A percentile compares a stretch with the other conserved stretches of the same genome.
Evolutionary conservation across 331 rosid species (phyloP).

Genomic region (Dryas integrifolia): DNA sequence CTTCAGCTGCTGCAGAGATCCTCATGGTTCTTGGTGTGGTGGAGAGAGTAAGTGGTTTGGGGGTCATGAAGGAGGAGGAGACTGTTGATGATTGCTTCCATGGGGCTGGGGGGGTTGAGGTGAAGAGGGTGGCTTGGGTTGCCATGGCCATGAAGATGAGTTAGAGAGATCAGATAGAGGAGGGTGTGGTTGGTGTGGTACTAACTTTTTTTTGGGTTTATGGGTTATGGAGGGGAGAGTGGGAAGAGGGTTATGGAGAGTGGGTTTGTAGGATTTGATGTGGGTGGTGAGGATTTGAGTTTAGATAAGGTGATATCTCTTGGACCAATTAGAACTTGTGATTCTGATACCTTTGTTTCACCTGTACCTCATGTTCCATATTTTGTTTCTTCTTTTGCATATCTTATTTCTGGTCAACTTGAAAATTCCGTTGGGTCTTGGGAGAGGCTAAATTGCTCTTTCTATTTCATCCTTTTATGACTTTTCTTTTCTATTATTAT

Average conservation of each 20-base stretch:
- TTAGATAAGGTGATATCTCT: constrained; percentile 66
- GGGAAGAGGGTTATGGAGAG: constrained; percentile 9
- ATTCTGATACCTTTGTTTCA: constrained; percentile 48
- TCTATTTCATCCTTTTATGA: neutral
- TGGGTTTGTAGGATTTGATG: constrained; percentile 34
- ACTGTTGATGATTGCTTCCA: constrained; percentile 55
- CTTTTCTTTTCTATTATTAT: no score
- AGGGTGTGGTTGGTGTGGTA: neutral
- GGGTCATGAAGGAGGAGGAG: constrained; percentile 43
- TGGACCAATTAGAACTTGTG: constrained; percentile 52
- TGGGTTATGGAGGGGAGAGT: constrained; percentile 13
- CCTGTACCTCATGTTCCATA: constrained; percentile 21
- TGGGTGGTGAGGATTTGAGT: constrained; percentile 37
- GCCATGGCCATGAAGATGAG: constrained; percentile 68
- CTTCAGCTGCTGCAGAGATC: constrained; percentile 39
- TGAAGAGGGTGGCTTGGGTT: constrained; percentile 82
- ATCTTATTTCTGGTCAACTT: constrained; percentile 10
- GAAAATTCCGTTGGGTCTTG: neutral
- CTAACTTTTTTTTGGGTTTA: constrained; percentile 3
- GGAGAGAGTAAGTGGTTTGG: constrained; percentile 46
- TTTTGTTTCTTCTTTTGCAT: constrained; percentile 7
- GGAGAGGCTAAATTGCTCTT: neutral
- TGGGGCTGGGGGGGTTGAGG: constrained; percentile 49
- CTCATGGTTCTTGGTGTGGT: constrained; percentile 30
- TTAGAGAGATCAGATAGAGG: neutral